phyloP scores from a whole-genome alignment of 352 stramenopile genomes.

The Phytophthora gonapodyides region DNA sequence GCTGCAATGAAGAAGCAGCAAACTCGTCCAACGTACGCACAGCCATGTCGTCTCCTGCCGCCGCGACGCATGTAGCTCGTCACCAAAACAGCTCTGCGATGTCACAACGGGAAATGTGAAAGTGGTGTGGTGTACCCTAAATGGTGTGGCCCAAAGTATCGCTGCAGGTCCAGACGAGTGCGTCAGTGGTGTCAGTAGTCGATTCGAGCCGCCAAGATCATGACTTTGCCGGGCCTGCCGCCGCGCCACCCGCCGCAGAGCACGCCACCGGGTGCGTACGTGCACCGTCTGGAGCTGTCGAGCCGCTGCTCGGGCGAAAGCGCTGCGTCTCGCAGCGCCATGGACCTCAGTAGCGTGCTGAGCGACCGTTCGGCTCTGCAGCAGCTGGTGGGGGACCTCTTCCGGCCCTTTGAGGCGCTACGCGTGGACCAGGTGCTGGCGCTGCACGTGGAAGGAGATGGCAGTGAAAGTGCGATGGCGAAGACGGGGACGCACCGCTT shows the following conservation, averaged over 20 bases:
- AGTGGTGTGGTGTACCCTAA: no score
- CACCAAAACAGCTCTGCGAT: conserved; percentile 19
- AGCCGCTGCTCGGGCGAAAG: conserved; percentile 37
- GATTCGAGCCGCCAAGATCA: not conserved
- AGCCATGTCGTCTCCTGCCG: conserved; percentile 24
- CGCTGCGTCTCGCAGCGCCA: conserved; percentile 31
- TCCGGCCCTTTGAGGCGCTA: conserved; percentile 44
- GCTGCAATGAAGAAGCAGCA: not conserved
- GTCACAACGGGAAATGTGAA: no score
- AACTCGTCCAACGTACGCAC: conserved; percentile 25
- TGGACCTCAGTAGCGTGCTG: conserved; percentile 51
- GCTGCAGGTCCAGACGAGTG: no score
- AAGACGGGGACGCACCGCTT: conserved; percentile 26
- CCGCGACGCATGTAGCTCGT: conserved; percentile 21
- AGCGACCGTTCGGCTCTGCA: conserved; percentile 37
- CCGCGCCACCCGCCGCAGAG: conserved; percentile 15
- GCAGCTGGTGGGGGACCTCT: conserved; percentile 46
- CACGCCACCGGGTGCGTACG: conserved; percentile 28
- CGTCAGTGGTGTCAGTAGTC: not conserved
- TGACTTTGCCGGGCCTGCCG: conserved; percentile 8
- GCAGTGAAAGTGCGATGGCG: not conserved
- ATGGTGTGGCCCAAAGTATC: no score
- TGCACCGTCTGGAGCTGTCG: conserved; percentile 50
- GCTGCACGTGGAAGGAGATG: conserved; percentile 33
- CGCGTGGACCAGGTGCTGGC: conserved; percentile 58